A percentile compares a stretch with the other conserved stretches of the same genome.
These are phyloP conservation scores for Wickerhamiella alocasiicola DNA, from an alignment of 805 yeast species.

Conservation along the genomic window DNA sequence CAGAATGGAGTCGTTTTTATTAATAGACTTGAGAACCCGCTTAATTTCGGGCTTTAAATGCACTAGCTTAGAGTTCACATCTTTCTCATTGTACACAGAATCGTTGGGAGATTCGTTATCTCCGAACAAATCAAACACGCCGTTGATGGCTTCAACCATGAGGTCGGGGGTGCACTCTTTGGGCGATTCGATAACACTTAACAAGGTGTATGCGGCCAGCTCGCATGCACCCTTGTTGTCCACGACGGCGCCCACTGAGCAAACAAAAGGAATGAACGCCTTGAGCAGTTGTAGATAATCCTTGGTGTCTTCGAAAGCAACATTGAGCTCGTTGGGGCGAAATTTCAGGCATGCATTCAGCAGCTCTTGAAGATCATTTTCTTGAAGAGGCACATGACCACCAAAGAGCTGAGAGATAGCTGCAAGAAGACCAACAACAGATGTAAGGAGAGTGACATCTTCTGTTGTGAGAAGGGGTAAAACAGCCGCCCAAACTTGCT, in stretches of 20 bases:
- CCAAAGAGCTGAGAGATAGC: constrained; percentile 20
- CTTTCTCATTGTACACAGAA: constrained; percentile 48
- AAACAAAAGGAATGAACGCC: constrained; percentile 3
- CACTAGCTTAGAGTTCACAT: constrained; percentile 34
- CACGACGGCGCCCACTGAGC: neutral
- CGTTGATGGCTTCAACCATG: constrained; percentile 48
- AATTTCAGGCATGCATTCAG: constrained; percentile 3
- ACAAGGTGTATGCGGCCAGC: constrained; percentile 9
- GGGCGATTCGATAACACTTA: constrained; percentile 13
- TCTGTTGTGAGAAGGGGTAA: constrained; percentile 17
- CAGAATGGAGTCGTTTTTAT: constrained; percentile 47
- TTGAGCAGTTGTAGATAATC: constrained; percentile 2
- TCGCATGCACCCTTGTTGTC: neutral
- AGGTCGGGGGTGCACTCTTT: constrained; percentile 30
- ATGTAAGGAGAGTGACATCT: constrained; percentile 23
- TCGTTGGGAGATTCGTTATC: constrained; percentile 54
- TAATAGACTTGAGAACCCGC: constrained; percentile 47
- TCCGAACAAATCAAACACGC: constrained; percentile 65
- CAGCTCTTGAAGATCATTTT: neutral
- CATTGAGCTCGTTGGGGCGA: constrained; percentile 5
- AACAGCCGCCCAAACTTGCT: constrained; percentile 21
- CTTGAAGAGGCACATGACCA: constrained; percentile 15
- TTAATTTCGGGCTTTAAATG: constrained; percentile 38
- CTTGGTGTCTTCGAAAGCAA: constrained; percentile 9
- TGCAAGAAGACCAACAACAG: constrained; percentile 17